Conservation (phyloP, 768 basidiomycete genomes). For the Boletus sensibilis region DNA sequence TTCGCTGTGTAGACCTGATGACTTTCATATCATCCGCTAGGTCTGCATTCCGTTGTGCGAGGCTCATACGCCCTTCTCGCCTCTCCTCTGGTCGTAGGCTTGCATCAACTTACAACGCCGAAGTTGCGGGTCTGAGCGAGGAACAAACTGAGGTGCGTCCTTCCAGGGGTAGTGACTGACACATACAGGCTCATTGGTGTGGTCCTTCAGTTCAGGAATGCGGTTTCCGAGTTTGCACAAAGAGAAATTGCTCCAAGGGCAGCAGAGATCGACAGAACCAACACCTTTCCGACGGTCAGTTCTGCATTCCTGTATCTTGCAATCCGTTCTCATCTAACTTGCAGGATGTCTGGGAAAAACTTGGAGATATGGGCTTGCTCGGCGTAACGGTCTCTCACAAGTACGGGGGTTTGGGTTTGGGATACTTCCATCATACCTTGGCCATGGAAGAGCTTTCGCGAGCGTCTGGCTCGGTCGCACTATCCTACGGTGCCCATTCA, state of each 20-base stretch:
- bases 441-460: conserved; percentile 94
- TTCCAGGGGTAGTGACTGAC: not conserved
- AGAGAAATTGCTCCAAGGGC: conserved; percentile 85
- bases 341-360: conserved; percentile 84
- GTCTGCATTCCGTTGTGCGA: conserved; percentile 5
- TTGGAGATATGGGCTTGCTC: conserved; percentile 90
- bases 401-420: conserved; percentile 80
- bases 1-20: conserved; percentile 1
- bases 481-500: conserved; percentile 91
- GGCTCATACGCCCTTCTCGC: not conserved
- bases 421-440: conserved; percentile 84
- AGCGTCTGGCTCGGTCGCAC: conserved; percentile 87
- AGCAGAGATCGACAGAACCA: conserved; percentile 81
- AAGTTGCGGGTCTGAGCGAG: conserved; percentile 73
- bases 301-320: not conserved
- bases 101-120: conserved; percentile 63
- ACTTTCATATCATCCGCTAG: conserved; percentile 13
- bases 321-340: conserved; percentile 12
- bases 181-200: not conserved
- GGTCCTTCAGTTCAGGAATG: conserved; percentile 68
- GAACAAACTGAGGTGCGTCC: conserved; percentile 73
- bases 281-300: conserved; percentile 74
- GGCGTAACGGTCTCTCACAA: conserved; percentile 80
- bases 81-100: conserved; percentile 5
- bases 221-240: conserved; percentile 75